phyloP scores from a whole-genome alignment of 352 stramenopile genomes.

The Pythium rishiriense region DNA sequence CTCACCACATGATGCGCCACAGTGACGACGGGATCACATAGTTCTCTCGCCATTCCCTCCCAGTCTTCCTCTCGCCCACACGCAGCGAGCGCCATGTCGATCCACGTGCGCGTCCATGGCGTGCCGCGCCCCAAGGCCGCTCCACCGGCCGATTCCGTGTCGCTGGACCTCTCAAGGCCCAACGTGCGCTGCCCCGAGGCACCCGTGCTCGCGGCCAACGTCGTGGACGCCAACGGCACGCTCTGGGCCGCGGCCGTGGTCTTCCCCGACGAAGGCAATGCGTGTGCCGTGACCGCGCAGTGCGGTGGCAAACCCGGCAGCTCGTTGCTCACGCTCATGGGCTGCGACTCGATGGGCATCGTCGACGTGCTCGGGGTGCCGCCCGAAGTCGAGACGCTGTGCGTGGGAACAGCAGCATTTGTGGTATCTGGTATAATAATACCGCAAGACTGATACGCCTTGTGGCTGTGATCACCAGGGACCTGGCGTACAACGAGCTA shows the following conservation, averaged over 20 bases:
- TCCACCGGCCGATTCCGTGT: no score
- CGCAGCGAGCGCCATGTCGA: neutral
- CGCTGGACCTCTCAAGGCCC: neutral
- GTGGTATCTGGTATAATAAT: neutral
- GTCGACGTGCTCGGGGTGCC: neutral
- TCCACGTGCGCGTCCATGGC: neutral
- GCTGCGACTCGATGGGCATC: constrained; percentile 18
- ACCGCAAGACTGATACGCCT: neutral
- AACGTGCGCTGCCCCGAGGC: constrained; percentile 1
- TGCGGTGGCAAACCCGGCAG: neutral
- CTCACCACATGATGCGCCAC: neutral
- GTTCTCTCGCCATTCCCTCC: neutral
- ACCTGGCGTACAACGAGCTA: constrained; percentile 1
- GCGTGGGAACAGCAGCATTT: neutral
- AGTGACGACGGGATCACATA: neutral
- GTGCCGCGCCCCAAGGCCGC: neutral
- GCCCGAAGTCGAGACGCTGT: neutral
- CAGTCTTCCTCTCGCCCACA: neutral
- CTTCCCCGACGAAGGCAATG: neutral
- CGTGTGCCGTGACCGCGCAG: neutral
- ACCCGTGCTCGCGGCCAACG: constrained; percentile 1
- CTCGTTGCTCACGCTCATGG: neutral
- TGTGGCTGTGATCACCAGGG: neutral
- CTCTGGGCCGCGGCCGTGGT: neutral
- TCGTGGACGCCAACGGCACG: neutral